These are phyloP conservation scores for Handroanthus guayacan DNA, from an alignment of 257 asterid genomes.

Conservation along the genomic window DNA sequence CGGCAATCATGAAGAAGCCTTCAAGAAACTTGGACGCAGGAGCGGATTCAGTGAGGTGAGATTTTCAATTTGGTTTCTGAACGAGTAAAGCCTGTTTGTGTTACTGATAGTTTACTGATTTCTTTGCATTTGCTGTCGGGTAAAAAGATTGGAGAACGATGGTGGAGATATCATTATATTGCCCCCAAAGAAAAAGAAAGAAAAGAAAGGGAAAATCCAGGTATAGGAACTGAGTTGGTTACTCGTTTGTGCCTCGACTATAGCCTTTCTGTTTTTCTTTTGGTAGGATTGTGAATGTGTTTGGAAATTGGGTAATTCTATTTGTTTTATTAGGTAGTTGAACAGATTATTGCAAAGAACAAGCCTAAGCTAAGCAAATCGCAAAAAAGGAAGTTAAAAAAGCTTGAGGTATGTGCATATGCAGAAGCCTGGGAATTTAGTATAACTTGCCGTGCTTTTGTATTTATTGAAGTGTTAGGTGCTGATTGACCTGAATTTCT, in stretches of 20 bases:
- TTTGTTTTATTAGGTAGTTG: constrained; percentile 41
- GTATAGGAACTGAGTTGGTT: constrained; percentile 31
- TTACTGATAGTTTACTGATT: background rate
- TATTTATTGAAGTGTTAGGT: constrained; percentile 6
- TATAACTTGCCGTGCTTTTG: background rate
- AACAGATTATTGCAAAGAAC: constrained; percentile 37
- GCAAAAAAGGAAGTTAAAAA: constrained; percentile 81
- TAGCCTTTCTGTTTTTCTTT: background rate
- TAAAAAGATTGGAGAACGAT: constrained; percentile 41
- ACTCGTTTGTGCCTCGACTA: background rate
- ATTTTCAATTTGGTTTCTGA: background rate
- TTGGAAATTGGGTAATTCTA: background rate
- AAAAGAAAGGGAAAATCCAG: constrained; percentile 53
- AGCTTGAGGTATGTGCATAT: constrained; percentile 65
- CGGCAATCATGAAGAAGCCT: constrained; percentile 31
- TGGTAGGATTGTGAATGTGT: background rate
- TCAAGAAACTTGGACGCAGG: constrained; percentile 18
- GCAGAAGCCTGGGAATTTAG: background rate
- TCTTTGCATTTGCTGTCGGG: constrained; percentile 8
- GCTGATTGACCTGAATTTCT: constrained; percentile 32
- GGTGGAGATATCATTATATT: constrained; percentile 57
- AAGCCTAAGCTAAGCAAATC: constrained; percentile 69
- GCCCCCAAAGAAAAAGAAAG: constrained; percentile 58
- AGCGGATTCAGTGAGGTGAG: constrained; percentile 36
- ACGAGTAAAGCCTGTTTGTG: background rate